Percentiles rank a stretch among this genome's conserved stretches.
Evolutionary conservation across 768 basidiomycete species (phyloP).

Genomic region (Tricholoma hemisulphureum): DNA sequence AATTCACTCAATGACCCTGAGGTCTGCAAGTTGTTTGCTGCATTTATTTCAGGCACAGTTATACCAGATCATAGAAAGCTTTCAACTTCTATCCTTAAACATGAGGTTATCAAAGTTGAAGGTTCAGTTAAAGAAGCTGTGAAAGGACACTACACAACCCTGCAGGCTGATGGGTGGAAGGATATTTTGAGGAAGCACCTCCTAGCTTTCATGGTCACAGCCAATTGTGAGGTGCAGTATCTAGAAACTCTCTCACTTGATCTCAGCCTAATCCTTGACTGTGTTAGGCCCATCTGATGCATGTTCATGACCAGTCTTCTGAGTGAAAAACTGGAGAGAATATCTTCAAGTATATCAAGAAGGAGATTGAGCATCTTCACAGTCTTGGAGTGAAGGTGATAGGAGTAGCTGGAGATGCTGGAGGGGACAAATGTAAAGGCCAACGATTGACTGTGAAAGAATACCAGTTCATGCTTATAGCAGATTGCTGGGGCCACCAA

Average conservation of each 20-base stretch:
- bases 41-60: neutral
- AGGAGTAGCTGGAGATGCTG: too few species aligned
- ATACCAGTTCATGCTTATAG: too few species aligned
- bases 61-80: slow-evolving; percentile 7
- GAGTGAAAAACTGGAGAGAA: neutral
- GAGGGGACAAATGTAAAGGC: too few species aligned
- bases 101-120: slow-evolving; percentile 7
- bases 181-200: slow-evolving; percentile 23
- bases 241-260: neutral
- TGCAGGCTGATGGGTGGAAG: slow-evolving; percentile 33
- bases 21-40: neutral
- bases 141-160: slow-evolving; percentile 15
- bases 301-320: neutral
- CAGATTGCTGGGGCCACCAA: too few species aligned
- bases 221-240: slow-evolving; percentile 21
- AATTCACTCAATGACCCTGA: neutral
- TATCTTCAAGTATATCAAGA: neutral
- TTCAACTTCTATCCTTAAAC: slow-evolving; percentile 7
- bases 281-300: too few species aligned
- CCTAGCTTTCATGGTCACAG: slow-evolving; percentile 24
- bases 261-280: too few species aligned
- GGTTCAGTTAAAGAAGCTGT: slow-evolving; percentile 10
- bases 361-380: neutral
- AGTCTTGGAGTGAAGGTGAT: neutral
- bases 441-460: too few species aligned